Evolutionary conservation across 345 rosid species (phyloP).

Genomic region (Citrus hindsii): DNA sequence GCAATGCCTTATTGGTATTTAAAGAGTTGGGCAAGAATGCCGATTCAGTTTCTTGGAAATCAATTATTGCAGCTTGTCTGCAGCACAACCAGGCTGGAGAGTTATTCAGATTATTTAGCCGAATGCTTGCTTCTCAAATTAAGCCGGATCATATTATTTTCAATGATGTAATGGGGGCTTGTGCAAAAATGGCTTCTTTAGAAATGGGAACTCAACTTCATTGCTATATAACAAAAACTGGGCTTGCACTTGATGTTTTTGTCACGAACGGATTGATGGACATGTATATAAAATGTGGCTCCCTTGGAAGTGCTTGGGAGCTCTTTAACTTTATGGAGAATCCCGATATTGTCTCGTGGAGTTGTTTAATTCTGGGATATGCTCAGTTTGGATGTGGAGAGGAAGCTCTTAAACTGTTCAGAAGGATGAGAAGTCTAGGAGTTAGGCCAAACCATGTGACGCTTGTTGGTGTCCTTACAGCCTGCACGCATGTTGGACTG

Average conservation of each 20-base stretch:
- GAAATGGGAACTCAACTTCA: slow-evolving; percentile 66
- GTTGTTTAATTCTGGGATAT: slow-evolving; percentile 64
- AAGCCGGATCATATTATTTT: slow-evolving; percentile 56
- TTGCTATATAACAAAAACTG: slow-evolving; percentile 48
- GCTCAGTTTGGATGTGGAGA: slow-evolving; percentile 70
- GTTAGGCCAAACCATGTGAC: slow-evolving; percentile 60
- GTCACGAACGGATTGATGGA: slow-evolving; percentile 56
- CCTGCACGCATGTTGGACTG: slow-evolving; percentile 76
- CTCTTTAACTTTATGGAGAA: slow-evolving; percentile 49
- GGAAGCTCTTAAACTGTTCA: slow-evolving; percentile 60
- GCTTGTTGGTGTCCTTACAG: slow-evolving; percentile 44
- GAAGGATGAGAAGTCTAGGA: slow-evolving; percentile 48
- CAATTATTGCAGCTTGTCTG: slow-evolving; percentile 62
- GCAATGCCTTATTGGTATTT: slow-evolving; percentile 29
- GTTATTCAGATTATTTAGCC: slow-evolving; percentile 49
- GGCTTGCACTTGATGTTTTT: slow-evolving; percentile 40
- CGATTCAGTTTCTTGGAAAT: slow-evolving; percentile 71
- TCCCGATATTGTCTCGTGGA: slow-evolving; percentile 75
- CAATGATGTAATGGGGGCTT: slow-evolving; percentile 48
- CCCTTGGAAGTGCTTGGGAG: slow-evolving; percentile 38
- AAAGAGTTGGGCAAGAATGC: slow-evolving; percentile 41
- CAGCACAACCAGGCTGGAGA: slow-evolving; percentile 49
- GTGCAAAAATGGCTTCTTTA: slow-evolving; percentile 60
- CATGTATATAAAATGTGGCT: slow-evolving; percentile 79
- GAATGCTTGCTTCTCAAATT: slow-evolving; percentile 42